phyloP scores from a whole-genome alignment of 495 filamentous ascomycete species.

The Penicillium roqueforti region DNA sequence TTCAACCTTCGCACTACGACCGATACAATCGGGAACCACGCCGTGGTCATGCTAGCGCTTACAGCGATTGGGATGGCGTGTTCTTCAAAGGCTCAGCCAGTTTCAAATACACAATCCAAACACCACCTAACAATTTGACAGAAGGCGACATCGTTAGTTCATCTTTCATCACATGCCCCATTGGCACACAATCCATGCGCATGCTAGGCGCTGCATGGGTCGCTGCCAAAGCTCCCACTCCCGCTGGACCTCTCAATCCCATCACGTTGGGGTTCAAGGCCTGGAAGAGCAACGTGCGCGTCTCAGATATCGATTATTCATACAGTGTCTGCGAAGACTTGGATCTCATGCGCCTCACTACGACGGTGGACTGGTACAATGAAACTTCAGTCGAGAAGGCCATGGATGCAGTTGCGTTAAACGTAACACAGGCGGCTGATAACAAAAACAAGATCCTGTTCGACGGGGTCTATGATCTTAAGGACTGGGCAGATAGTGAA shows the following conservation, averaged over 20 bases:
- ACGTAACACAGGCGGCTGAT: constrained; percentile 1
- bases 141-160: background rate
- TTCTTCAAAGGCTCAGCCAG: constrained; percentile 3
- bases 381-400: background rate
- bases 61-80: constrained; percentile 1
- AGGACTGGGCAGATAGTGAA: background rate
- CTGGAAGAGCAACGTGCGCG: constrained; percentile 1
- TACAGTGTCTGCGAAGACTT: background rate
- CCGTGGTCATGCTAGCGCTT: background rate
- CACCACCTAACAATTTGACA: background rate
- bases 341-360: background rate
- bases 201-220: constrained; percentile 8
- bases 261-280: constrained; percentile 3
- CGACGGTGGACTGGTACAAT: background rate
- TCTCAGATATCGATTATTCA: constrained; percentile 5
- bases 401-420: constrained; percentile 3
- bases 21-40: background rate
- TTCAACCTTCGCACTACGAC: background rate
- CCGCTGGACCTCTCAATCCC: background rate
- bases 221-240: background rate
- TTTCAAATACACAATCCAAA: background rate
- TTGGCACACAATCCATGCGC: constrained; percentile 1
- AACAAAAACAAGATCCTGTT: background rate
- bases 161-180: background rate
- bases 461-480: constrained; percentile 4